phyloP scores from a whole-genome alignment of 805 yeast genomes.

The Pichia heedii region DNA sequence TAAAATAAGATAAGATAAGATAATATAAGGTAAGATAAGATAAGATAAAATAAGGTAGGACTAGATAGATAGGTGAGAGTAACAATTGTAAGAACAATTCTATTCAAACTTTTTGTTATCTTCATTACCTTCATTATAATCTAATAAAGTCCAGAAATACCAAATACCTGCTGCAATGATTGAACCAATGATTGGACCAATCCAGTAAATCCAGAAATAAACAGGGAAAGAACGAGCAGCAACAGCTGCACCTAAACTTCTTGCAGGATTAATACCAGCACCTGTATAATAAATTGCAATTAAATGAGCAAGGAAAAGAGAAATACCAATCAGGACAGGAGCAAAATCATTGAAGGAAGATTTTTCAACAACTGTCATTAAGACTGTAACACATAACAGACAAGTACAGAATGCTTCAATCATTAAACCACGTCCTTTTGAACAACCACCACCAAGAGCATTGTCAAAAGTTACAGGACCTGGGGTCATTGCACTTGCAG shows the following conservation, averaged over 20 bases:
- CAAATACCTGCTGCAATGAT: constrained; percentile 57
- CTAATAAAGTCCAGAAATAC: constrained; percentile 53
- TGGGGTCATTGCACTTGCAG: constrained; percentile 78
- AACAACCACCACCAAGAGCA: constrained; percentile 60
- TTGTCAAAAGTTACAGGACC: constrained; percentile 68
- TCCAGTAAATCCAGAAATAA: constrained; percentile 91
- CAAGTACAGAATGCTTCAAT: constrained; percentile 76
- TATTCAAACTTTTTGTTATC: constrained; percentile 22
- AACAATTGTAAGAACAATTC: background rate
- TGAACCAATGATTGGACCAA: constrained; percentile 76
- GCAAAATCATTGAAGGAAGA: constrained; percentile 69
- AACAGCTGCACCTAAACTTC: constrained; percentile 66
- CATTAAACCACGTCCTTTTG: constrained; percentile 68
- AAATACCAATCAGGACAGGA: constrained; percentile 74
- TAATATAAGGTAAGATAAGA: no score
- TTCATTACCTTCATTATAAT: constrained; percentile 42
- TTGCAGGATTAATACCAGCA: constrained; percentile 88
- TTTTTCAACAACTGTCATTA: constrained; percentile 79
- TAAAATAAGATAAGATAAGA: no score
- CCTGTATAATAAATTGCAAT: constrained; percentile 78
- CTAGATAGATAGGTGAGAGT: no score
- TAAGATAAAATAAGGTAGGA: background rate
- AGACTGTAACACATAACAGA: constrained; percentile 64
- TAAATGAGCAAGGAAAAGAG: constrained; percentile 75
- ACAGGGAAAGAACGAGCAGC: constrained; percentile 65